Conservation (phyloP, 331 rosid species). For the Saraca asoca region DNA sequence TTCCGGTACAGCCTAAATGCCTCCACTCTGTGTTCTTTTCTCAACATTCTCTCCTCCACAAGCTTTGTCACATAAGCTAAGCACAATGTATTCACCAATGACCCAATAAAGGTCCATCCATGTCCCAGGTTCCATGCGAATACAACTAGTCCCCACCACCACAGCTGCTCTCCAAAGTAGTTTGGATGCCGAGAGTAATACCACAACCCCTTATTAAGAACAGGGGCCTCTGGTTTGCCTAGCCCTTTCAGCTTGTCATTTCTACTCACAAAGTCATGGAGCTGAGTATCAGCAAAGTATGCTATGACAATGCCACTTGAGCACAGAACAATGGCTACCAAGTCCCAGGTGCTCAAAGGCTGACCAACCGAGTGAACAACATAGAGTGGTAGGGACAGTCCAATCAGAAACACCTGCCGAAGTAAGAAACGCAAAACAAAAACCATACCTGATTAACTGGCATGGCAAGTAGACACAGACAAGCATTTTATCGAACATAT, state of each 20-base stretch:
- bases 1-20: slow-evolving; percentile 76
- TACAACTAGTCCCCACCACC: slow-evolving; percentile 94
- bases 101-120: slow-evolving; percentile 70
- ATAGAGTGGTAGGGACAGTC: slow-evolving; percentile 70
- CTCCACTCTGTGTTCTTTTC: slow-evolving; percentile 63
- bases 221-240: slow-evolving; percentile 46
- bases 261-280: slow-evolving; percentile 57
- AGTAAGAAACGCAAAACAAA: slow-evolving; percentile 11
- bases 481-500: slow-evolving; percentile 28
- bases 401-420: slow-evolving; percentile 70
- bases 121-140: slow-evolving; percentile 75
- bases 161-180: slow-evolving; percentile 90
- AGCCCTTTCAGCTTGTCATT: slow-evolving; percentile 49
- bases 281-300: slow-evolving; percentile 75
- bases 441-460: slow-evolving; percentile 11
- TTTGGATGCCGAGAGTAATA: slow-evolving; percentile 80
- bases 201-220: slow-evolving; percentile 77
- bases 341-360: slow-evolving; percentile 65
- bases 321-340: slow-evolving; percentile 50
- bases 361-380: slow-evolving; percentile 55
- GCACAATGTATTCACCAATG: slow-evolving; percentile 63
- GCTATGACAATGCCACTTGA: slow-evolving; percentile 63
- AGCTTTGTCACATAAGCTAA: slow-evolving; percentile 83
- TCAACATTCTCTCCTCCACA: slow-evolving; percentile 80
- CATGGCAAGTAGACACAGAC: not conserved